Percentiles rank a stretch among this genome's conserved stretches.
Conservation (phyloP, 495 filamentous ascomycete genomes). For the Diplogelasinospora grovesii region DNA sequence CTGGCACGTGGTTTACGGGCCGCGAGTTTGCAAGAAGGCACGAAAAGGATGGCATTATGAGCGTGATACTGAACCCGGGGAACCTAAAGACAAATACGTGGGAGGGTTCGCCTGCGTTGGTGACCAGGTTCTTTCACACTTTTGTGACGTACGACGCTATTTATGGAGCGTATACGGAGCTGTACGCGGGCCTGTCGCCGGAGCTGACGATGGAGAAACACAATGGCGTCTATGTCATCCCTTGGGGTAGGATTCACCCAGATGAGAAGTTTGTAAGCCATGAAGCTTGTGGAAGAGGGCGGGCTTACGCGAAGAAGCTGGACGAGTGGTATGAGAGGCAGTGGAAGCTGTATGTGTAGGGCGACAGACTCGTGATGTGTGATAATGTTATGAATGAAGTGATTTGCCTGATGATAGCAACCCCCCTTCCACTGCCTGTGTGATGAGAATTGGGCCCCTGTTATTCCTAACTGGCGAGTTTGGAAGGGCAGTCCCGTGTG, state of each 20-base stretch:
- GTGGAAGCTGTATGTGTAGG: too few species aligned
- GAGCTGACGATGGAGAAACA: conserved; percentile 27
- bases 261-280: too few species aligned
- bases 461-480: too few species aligned
- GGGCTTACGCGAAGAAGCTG: too few species aligned
- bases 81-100: conserved; percentile 31
- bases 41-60: conserved; percentile 27
- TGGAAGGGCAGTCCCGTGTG: too few species aligned
- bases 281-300: too few species aligned
- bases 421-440: too few species aligned
- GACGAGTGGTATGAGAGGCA: too few species aligned
- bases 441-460: too few species aligned
- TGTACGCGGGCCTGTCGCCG: conserved; percentile 35
- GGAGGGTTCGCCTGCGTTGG: conserved; percentile 18
- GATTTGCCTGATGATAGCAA: too few species aligned
- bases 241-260: conserved; percentile 37
- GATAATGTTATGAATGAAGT: too few species aligned
- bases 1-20: conserved; percentile 33
- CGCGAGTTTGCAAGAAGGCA: conserved; percentile 32
- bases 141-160: conserved; percentile 13
- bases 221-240: conserved; percentile 32
- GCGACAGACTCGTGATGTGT: too few species aligned
- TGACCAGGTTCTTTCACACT: conserved; percentile 2
- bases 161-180: conserved; percentile 37
- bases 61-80: conserved; percentile 36